These are phyloP conservation scores for Acanthamoeba culbertsoni DNA, from an alignment of 208 protist genomes.

Conservation along the genomic window DNA sequence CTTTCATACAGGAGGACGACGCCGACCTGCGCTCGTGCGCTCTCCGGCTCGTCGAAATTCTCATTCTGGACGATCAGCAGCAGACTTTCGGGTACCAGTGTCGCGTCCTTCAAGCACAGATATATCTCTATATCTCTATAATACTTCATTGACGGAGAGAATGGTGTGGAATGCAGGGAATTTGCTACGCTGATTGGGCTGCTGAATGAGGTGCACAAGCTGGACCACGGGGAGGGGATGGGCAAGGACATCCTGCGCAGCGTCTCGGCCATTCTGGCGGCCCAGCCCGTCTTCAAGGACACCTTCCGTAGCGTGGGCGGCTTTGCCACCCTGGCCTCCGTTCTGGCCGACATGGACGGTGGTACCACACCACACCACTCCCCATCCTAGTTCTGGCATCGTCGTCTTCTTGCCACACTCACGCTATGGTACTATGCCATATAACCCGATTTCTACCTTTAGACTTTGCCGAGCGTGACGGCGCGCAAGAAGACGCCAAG, in stretches of 20 bases:
- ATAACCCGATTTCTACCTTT: neutral
- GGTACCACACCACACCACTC: neutral
- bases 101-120: neutral
- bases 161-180: too few species aligned
- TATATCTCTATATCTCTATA: neutral
- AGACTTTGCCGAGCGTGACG: neutral
- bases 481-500: neutral
- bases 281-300: neutral
- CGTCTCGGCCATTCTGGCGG: neutral
- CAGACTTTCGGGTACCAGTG: slow-evolving; percentile 19
- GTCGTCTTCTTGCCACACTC: neutral
- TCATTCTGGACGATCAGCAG: slow-evolving; percentile 24
- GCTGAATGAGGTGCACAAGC: neutral
- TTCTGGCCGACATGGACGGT: neutral
- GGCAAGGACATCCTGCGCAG: slow-evolving; percentile 25
- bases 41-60: slow-evolving; percentile 18
- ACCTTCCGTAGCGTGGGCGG: neutral
- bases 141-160: neutral
- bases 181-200: slow-evolving; percentile 39
- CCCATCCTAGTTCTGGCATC: neutral
- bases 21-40: slow-evolving; percentile 8
- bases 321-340: neutral
- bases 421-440: neutral
- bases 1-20: slow-evolving; percentile 5
- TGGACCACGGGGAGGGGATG: neutral